phyloP scores from a whole-genome alignment of 2,329 filamentous ascomycete genomes.

The Pseudopyricularia javanii region DNA sequence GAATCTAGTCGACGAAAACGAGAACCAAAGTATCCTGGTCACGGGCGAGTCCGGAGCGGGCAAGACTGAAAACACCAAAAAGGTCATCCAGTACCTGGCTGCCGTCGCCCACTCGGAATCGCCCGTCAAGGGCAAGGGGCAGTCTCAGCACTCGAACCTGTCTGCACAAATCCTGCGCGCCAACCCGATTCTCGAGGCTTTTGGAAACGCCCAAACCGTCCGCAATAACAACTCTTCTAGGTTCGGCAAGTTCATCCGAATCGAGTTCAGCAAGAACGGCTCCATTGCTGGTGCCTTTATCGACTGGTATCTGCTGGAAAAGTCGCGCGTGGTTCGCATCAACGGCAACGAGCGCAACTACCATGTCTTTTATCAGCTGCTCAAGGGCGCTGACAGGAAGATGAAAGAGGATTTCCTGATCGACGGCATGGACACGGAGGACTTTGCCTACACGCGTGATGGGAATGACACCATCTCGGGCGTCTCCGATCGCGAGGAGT shows the following conservation, averaged over 20 bases:
- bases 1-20: conserved; percentile 85
- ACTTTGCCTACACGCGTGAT: conserved; percentile 84
- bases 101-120: conserved; percentile 82
- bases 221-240: conserved; percentile 97
- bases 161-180: conserved; percentile 93
- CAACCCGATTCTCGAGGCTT: conserved; percentile 94
- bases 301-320: conserved; percentile 96
- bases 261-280: conserved; percentile 79
- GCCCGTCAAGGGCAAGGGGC: conserved; percentile 45
- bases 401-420: conserved; percentile 71
- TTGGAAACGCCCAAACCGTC: conserved; percentile 95
- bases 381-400: conserved; percentile 65
- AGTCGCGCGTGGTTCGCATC: conserved; percentile 88
- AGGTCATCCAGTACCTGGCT: conserved; percentile 96
- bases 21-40: conserved; percentile 95
- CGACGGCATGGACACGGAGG: conserved; percentile 60
- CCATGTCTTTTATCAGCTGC: conserved; percentile 91
- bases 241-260: conserved; percentile 97
- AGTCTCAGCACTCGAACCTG: conserved; percentile 48
- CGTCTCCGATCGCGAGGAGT: conserved; percentile 82
- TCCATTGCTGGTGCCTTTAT: conserved; percentile 94
- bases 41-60: conserved; percentile 96
- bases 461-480: conserved; percentile 88
- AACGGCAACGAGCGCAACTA: conserved; percentile 88
- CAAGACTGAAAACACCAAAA: conserved; percentile 98